Percentiles rank a stretch among this genome's conserved stretches.
Evolutionary conservation across 805 yeast species (phyloP).

Genomic region (Isabelozyma rhagii): DNA sequence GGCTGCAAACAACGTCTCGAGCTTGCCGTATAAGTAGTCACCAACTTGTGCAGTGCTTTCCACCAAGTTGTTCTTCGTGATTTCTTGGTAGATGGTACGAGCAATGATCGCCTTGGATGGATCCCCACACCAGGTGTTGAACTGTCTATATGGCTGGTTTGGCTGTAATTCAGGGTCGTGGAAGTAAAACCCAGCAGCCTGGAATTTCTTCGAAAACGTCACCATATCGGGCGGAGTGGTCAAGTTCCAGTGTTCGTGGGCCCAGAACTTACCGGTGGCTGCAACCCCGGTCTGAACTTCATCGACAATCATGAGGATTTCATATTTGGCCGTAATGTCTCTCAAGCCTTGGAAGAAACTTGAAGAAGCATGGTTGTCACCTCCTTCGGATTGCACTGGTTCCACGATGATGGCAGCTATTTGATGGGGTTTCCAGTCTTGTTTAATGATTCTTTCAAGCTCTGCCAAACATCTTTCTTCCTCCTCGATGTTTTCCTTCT

Average conservation of each 20-base stretch:
- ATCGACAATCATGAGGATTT: slow-evolving; percentile 60
- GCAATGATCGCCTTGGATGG: slow-evolving; percentile 68
- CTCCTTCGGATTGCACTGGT: slow-evolving; percentile 74
- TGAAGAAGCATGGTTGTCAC: slow-evolving; percentile 68
- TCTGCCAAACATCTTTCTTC: slow-evolving; percentile 46
- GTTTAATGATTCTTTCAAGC: slow-evolving; percentile 37
- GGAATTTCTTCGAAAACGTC: slow-evolving; percentile 70
- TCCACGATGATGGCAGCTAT: slow-evolving; percentile 55
- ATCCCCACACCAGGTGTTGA: slow-evolving; percentile 80
- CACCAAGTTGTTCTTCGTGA: slow-evolving; percentile 47
- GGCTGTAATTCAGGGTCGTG: slow-evolving; percentile 58
- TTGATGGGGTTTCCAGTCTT: slow-evolving; percentile 32
- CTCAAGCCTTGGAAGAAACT: slow-evolving; percentile 62
- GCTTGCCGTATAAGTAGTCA: slow-evolving; percentile 45
- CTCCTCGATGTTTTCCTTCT: slow-evolving; percentile 42
- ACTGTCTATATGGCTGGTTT: slow-evolving; percentile 61
- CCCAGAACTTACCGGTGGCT: slow-evolving; percentile 71
- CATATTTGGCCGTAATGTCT: slow-evolving; percentile 55
- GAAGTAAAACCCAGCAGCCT: slow-evolving; percentile 70
- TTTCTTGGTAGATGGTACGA: slow-evolving; percentile 55
- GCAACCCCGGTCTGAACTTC: slow-evolving; percentile 78
- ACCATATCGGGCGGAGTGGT: slow-evolving; percentile 65
- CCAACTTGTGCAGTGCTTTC: slow-evolving; percentile 51
- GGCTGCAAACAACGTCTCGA: slow-evolving; percentile 35
- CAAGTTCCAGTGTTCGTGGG: slow-evolving; percentile 66